These are phyloP conservation scores for Anthracocystis panici-leucophaei DNA, from an alignment of 1,284 basidiomycete species.

Conservation along the genomic window DNA sequence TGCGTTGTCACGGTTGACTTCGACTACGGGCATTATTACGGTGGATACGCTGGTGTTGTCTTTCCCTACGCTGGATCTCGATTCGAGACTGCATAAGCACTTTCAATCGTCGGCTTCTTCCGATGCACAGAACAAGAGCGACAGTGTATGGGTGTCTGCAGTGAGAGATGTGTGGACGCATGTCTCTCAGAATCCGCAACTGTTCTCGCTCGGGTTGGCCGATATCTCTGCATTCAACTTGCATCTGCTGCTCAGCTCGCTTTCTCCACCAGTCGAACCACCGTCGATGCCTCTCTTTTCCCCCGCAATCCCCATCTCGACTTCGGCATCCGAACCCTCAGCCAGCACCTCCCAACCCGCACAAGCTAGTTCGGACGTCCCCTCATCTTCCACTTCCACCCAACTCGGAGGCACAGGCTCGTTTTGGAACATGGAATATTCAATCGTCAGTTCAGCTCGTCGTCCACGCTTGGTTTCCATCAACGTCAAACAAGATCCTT, in stretches of 20 bases:
- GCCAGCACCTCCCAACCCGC: constrained; percentile 14
- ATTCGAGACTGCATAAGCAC: constrained; percentile 22
- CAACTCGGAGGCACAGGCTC: constrained; percentile 3
- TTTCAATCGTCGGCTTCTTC: not conserved
- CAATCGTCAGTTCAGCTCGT: constrained; percentile 28
- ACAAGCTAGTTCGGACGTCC: constrained; percentile 16
- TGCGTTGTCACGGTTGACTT: constrained; percentile 52
- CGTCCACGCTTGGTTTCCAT: constrained; percentile 53
- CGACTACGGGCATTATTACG: constrained; percentile 58
- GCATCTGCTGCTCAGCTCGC: constrained; percentile 15
- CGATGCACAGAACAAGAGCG: not conserved
- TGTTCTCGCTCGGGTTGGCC: constrained; percentile 55
- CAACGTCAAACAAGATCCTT: constrained; percentile 56
- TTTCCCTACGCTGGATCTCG: constrained; percentile 51
- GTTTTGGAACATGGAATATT: constrained; percentile 45
- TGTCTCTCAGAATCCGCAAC: constrained; percentile 53
- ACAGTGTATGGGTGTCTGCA: constrained; percentile 3
- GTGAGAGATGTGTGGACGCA: constrained; percentile 31
- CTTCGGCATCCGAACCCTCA: constrained; percentile 27
- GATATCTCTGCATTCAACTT: constrained; percentile 47
- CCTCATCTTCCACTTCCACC: constrained; percentile 6
- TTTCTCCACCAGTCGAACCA: constrained; percentile 29
- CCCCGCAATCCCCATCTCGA: constrained; percentile 38
- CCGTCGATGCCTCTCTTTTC: constrained; percentile 33
- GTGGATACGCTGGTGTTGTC: constrained; percentile 58